Evolutionary conservation across 2,329 filamentous ascomycete species (phyloP), one percentile per base, ranked within the genome.

Genomic region (Stachybotrys elegans): DNA sequence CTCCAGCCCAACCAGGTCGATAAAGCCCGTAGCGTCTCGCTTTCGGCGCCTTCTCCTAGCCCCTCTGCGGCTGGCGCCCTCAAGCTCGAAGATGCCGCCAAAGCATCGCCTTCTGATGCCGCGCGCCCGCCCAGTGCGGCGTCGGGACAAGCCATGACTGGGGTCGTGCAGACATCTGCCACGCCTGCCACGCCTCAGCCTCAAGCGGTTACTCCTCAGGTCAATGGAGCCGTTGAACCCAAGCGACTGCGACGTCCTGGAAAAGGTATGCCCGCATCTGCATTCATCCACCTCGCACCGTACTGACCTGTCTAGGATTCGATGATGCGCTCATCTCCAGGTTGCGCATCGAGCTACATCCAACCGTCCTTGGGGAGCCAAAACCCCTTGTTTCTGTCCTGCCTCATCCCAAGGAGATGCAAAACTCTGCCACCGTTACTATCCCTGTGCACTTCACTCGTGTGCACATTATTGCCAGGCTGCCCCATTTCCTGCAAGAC

Each of bases 381-480:
- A 80, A 79, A 21, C 82, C 84, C 58, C 69, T 77, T 25, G 69
- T 87, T 43, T 75, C 79, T 27, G 68, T 95, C 23, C 72, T 76
- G 2, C 83, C 89, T 4, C 81, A 84, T 42, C 68, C 79, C 6
- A 78, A 74, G 16, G 75, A 84, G 54, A 76, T 81, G 22, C 81
- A 88, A 46, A 85, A 92, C 54, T 88, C 83, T 5, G 71, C 86
- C 34, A 86, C 87, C 6, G 70, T 93, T 44, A 84, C 81, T 46
- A 69, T 93, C 9, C 81, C 86, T 2, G 65, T 76, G 2, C 77
- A 74, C 38, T 81, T 90, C 55, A 82, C 79, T 52, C 83, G 84
- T 46, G 68, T 95, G 16, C 84, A 90, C 48, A 75, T 95, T 45
- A 72, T 79, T 19, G 83, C 86, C 4, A 76, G 75, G 11, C 71